These are phyloP conservation scores for Grosmannia serpens DNA, from an alignment of 2,329 filamentous ascomycete species.

Conservation along the genomic window DNA sequence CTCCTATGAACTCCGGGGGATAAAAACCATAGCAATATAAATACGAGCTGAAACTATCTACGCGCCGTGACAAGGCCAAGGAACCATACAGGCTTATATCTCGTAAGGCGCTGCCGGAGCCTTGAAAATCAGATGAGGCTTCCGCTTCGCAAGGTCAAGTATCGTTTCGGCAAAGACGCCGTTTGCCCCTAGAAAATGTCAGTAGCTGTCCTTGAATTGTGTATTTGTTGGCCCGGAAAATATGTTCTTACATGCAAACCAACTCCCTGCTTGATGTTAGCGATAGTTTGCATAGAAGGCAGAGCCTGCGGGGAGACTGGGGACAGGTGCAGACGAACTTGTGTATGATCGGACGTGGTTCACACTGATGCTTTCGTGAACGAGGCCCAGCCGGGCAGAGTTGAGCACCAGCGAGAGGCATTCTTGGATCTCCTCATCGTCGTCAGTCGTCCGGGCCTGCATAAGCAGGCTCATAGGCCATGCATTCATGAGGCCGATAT, in stretches of 20 bases:
- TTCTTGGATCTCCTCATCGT: constrained; percentile 69
- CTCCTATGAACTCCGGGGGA: not conserved
- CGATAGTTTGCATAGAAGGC: not conserved
- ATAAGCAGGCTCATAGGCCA: constrained; percentile 96
- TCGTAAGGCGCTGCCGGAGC: constrained; percentile 48
- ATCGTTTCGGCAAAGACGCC: constrained; percentile 91
- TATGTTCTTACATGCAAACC: constrained; percentile 63
- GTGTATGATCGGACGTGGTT: constrained; percentile 58
- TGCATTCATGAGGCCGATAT: constrained; percentile 75
- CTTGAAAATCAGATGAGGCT: constrained; percentile 78
- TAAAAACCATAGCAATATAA: not conserved
- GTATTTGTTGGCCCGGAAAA: not conserved
- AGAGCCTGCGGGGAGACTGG: not conserved
- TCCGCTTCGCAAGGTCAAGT: constrained; percentile 75
- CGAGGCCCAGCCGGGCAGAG: constrained; percentile 63
- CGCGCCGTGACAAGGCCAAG: not conserved
- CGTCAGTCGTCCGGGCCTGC: constrained; percentile 77
- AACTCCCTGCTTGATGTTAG: constrained; percentile 43
- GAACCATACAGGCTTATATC: constrained; percentile 19
- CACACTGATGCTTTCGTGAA: constrained; percentile 90
- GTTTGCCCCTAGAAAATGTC: constrained; percentile 56
- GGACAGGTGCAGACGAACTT: constrained; percentile 32
- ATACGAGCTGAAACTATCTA: not conserved
- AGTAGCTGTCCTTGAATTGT: constrained; percentile 4
- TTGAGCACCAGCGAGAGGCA: constrained; percentile 65